Evolutionary conservation across 2,329 filamentous ascomycete genomes (phyloP).

Genomic region (Macrophomina tecta): DNA sequence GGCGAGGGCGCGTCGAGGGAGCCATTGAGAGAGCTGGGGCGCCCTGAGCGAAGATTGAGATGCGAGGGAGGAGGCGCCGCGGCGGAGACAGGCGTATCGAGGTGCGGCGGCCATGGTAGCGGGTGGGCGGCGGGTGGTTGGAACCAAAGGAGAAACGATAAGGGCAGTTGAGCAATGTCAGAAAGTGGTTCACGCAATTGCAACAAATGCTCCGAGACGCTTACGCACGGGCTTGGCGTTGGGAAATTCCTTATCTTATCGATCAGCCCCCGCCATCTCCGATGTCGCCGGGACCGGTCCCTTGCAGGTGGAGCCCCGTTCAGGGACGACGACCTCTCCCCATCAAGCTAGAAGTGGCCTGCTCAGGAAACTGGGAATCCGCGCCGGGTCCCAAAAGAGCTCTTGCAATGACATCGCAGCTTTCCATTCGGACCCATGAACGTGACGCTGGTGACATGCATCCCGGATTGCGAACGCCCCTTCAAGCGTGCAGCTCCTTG

Average conservation of each 20-base stretch:
- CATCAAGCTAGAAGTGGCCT: not conserved
- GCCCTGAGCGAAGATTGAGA: not conserved
- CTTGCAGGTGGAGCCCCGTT: too few relatives aligned
- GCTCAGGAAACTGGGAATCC: not conserved
- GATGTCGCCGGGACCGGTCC: not conserved
- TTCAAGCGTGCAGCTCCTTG: not conserved
- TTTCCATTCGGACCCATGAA: not conserved
- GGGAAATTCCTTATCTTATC: conserved; percentile 14
- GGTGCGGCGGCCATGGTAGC: conserved; percentile 1
- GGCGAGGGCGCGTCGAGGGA: conserved; percentile 18
- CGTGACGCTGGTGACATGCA: not conserved
- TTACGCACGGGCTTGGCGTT: conserved; percentile 22
- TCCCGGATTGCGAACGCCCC: not conserved
- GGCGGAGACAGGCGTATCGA: not conserved
- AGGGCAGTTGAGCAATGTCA: not conserved
- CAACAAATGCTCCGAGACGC: not conserved
- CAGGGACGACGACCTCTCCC: not conserved
- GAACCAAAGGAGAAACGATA: not conserved
- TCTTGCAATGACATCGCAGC: not conserved
- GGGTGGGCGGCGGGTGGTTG: not conserved
- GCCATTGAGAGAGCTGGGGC: not conserved
- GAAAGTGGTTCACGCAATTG: not conserved
- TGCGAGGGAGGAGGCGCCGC: conserved; percentile 7
- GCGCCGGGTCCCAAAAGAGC: not conserved
- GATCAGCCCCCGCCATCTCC: conserved; percentile 3